Conservation (phyloP, 768 basidiomycete genomes). For the Tricholoma flavovirens region DNA sequence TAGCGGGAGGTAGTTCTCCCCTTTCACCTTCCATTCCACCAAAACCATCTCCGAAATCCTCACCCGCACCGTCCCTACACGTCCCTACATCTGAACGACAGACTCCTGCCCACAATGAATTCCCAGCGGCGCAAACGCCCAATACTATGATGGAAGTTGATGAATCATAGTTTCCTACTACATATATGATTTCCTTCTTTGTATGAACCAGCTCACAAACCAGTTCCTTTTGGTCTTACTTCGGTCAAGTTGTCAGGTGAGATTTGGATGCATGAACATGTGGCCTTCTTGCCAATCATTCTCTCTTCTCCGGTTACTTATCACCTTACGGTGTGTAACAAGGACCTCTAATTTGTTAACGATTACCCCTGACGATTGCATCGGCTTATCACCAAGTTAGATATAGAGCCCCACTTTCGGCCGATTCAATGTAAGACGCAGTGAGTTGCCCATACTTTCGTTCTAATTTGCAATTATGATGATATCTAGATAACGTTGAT, state of each 20-base stretch:
- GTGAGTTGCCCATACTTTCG: not conserved
- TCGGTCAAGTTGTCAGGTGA: not conserved
- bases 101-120: not conserved
- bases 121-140: slow-evolving; percentile 16
- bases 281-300: not conserved
- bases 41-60: slow-evolving; percentile 1
- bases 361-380: not conserved
- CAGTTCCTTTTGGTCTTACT: not conserved
- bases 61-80: slow-evolving; percentile 6
- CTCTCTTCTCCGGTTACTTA: not conserved
- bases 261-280: not conserved
- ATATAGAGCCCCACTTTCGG: not conserved
- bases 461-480: not conserved
- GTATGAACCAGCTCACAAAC: not conserved
- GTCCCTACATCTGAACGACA: slow-evolving; percentile 2
- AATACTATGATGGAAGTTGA: slow-evolving; percentile 31
- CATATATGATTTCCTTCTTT: not conserved
- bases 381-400: not conserved
- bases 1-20: slow-evolving; percentile 14
- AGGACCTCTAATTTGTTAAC: not conserved
- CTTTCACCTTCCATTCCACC: slow-evolving; percentile 11
- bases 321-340: too few species aligned
- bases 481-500: not conserved
- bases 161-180: slow-evolving; percentile 9
- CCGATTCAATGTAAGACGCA: not conserved